These are phyloP conservation scores for Datura wrightii DNA, from an alignment of 257 asterid species.

Conservation along the genomic window DNA sequence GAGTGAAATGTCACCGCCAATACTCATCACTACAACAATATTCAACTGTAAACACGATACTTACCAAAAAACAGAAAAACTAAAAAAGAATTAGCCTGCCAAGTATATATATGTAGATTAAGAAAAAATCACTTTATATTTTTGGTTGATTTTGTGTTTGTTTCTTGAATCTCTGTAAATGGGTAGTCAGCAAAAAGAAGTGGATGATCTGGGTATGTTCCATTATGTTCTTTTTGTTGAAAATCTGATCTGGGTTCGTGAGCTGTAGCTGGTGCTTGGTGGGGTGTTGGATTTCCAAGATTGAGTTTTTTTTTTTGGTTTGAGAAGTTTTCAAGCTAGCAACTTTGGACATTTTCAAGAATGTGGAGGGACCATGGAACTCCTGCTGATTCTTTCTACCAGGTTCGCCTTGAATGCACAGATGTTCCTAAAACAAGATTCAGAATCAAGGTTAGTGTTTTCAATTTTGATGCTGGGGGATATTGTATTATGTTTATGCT, in stretches of 20 bases:
- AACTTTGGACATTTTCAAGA: slow-evolving; percentile 15
- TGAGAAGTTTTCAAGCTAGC: slow-evolving; percentile 24
- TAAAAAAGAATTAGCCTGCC: neutral
- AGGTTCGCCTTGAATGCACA: slow-evolving; percentile 78
- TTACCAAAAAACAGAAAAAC: neutral
- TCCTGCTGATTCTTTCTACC: slow-evolving; percentile 84
- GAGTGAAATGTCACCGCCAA: slow-evolving; percentile 1
- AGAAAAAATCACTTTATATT: neutral
- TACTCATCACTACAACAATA: slow-evolving; percentile 25
- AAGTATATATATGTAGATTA: too few species aligned
- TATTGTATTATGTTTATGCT: neutral
- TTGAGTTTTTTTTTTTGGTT: neutral
- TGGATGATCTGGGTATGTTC: slow-evolving; percentile 42
- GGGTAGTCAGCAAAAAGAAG: slow-evolving; percentile 32
- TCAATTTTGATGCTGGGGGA: neutral
- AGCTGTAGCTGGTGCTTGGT: slow-evolving; percentile 28
- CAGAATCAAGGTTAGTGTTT: slow-evolving; percentile 76
- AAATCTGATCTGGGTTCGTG: slow-evolving; percentile 46
- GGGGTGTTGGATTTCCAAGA: slow-evolving; percentile 24
- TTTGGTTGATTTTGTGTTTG: neutral
- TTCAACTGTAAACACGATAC: slow-evolving; percentile 18
- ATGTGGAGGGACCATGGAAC: slow-evolving; percentile 90
- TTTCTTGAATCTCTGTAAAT: slow-evolving; percentile 38
- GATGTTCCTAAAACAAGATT: slow-evolving; percentile 90
- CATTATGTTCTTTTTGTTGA: slow-evolving; percentile 35